phyloP scores from a whole-genome alignment of 2,329 filamentous ascomycete genomes.

The Aurifilum marmelostoma region DNA sequence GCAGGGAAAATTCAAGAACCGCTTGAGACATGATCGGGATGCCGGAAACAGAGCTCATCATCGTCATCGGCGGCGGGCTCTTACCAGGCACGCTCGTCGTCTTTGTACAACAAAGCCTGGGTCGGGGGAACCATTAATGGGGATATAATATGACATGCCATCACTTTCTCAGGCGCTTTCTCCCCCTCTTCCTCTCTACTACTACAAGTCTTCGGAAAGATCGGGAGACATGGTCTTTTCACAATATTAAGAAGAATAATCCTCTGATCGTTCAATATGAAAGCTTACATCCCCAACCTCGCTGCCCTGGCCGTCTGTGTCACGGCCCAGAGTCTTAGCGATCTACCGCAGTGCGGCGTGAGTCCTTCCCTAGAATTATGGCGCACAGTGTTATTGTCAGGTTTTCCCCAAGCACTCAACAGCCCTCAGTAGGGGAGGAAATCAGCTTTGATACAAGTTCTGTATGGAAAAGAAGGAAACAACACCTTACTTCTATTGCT shows the following conservation, averaged over 20 bases:
- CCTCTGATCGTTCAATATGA: conserved; percentile 1
- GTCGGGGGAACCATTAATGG: too few relatives aligned
- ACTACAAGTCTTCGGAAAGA: background rate
- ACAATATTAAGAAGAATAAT: background rate
- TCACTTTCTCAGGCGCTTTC: background rate
- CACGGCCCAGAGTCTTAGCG: conserved; percentile 4
- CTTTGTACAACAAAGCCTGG: too few relatives aligned
- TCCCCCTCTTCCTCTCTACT: background rate
- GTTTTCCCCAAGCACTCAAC: background rate
- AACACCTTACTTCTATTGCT: background rate
- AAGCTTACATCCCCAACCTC: background rate
- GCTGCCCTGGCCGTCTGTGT: background rate
- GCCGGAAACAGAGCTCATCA: too few relatives aligned
- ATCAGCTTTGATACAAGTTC: background rate
- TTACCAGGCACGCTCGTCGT: too few relatives aligned
- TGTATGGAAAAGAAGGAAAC: too few relatives aligned
- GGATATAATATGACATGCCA: background rate
- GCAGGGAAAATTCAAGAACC: too few relatives aligned
- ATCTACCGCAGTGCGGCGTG: conserved; percentile 9
- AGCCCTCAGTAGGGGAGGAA: background rate
- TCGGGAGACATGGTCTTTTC: background rate
- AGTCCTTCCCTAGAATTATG: background rate
- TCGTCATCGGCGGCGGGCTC: too few relatives aligned
- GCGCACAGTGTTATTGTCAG: background rate
- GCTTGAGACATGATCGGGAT: too few relatives aligned